Evolutionary conservation across 345 rosid genomes (phyloP), one percentile per base, ranked within the genome.

Genomic region (Dipteronia sinensis): DNA sequence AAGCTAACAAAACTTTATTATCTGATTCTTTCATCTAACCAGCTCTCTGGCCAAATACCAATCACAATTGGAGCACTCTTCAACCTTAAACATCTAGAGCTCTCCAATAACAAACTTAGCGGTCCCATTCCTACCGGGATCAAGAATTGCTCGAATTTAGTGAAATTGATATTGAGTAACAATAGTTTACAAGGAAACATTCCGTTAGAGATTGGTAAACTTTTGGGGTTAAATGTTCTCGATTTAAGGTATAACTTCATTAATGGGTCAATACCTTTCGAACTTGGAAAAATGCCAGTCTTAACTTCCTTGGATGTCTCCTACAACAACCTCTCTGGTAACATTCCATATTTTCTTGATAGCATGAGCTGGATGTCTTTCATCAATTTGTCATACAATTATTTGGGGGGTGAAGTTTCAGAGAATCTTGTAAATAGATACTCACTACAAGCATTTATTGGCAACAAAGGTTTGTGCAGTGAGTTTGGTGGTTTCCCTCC

Each of bases 291-390:
- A 22, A 16, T 29, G 1, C 6, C 51, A 13, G 0, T 1, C 4
- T 20, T 78, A 10, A 5, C 0, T 0, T 4, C 1, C 7, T 2
- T 71, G 72, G 2, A 71, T 0, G 63, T 78, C 8, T 19, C 53
- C 10, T 19, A 71, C n/a, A 71, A 78, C 51, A 34, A 64, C 44
- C 17, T 78, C 13, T n/a, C 53, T 0, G 69, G 80, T 53, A 5
- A 10, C 2, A 69, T 69, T 10, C 72, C 72, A 12, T 17, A 20
- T 7, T 46, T 31, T 69, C 10, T 69, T 1, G 1, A 0, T 9
- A 0, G 0, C 3, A 1, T 46, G 4, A 0, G 5, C 38, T 34
- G 38, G 38, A 1, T 12, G 0, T 1, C 17, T 11, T 69, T 0
- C 6, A 25, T 19, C 6, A 34, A 34, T 34, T 34, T 69, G 6